A percentile compares a stretch with the other conserved stretches of the same genome.
Evolutionary conservation across 176 grass and related monocot species (phyloP).

Genomic region (Musa schizocarpa): DNA sequence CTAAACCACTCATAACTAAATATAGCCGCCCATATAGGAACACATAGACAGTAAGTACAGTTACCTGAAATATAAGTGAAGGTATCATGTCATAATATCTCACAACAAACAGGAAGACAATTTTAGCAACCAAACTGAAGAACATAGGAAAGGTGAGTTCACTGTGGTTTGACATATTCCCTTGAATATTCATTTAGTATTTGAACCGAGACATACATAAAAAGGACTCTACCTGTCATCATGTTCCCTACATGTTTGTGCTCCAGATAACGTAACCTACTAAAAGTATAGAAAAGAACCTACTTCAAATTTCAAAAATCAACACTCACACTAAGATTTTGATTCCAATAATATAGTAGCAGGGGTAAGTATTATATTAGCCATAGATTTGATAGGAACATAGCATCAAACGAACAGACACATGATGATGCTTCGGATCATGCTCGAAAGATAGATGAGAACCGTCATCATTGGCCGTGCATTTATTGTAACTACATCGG

Average conservation of each 20-base stretch:
- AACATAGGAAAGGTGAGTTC: not conserved
- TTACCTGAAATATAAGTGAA: constrained; percentile 42
- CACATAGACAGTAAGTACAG: constrained; percentile 83
- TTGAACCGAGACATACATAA: not conserved
- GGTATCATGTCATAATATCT: not conserved
- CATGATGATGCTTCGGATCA: too few species aligned
- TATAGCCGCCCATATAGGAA: constrained; percentile 91
- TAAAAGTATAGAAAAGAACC: not conserved
- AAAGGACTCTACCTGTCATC: not conserved
- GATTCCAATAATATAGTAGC: not conserved
- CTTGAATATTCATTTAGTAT: not conserved
- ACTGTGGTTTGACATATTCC: not conserved
- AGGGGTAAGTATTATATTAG: not conserved
- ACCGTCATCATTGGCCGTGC: too few species aligned
- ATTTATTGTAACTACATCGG: too few species aligned
- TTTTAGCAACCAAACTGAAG: not conserved
- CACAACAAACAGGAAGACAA: not conserved
- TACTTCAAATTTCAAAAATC: not conserved
- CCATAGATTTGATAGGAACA: not conserved
- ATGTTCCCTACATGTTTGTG: not conserved
- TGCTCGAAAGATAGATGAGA: too few species aligned
- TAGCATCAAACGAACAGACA: too few species aligned
- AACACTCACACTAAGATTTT: not conserved
- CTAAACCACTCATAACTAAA: constrained; percentile 85
- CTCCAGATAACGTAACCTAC: not conserved